Percentiles rank a stretch among this genome's conserved stretches.
Evolutionary conservation across 495 filamentous ascomycete genomes (phyloP).

Genomic region (Penicillium macrosclerotiorum): DNA sequence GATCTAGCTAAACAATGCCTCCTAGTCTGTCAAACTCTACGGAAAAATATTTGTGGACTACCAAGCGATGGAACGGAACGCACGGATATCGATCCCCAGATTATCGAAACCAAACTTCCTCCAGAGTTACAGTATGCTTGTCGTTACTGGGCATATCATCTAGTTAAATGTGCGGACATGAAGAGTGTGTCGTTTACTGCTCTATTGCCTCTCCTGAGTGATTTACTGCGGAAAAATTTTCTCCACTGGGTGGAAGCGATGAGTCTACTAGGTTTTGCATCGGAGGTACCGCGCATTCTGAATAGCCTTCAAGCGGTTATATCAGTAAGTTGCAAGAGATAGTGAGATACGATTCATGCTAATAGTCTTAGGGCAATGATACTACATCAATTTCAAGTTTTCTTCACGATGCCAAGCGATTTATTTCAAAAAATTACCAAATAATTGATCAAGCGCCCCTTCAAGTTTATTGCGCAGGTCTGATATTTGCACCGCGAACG

Average conservation of each 20-base stretch:
- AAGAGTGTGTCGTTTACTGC: conserved; percentile 21
- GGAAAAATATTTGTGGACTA: conserved; percentile 36
- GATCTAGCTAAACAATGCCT: conserved; percentile 19
- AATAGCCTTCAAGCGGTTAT: neutral
- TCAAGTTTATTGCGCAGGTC: conserved; percentile 17
- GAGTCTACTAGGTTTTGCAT: conserved; percentile 33
- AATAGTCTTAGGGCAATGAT: conserved; percentile 2
- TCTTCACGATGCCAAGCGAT: conserved; percentile 31
- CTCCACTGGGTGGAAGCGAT: conserved; percentile 48
- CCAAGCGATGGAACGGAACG: conserved; percentile 15
- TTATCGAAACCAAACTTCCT: conserved; percentile 21
- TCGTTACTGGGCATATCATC: conserved; percentile 25
- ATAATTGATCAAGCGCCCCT: conserved; percentile 26
- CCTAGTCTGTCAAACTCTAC: conserved; percentile 24
- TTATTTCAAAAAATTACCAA: conserved; percentile 27
- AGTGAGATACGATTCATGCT: neutral
- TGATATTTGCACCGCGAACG: conserved; percentile 33
- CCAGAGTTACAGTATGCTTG: conserved; percentile 37
- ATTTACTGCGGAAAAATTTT: conserved; percentile 29
- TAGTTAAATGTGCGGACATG: conserved; percentile 18
- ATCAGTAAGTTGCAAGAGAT: conserved; percentile 4
- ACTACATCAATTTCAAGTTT: conserved; percentile 5
- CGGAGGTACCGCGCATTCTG: conserved; percentile 15
- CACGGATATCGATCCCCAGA: conserved; percentile 15
- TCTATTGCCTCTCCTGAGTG: conserved; percentile 29